These are phyloP conservation scores for Wickerhamiella infanticola DNA, from an alignment of 1,139 yeast genomes.

Conservation along the genomic window DNA sequence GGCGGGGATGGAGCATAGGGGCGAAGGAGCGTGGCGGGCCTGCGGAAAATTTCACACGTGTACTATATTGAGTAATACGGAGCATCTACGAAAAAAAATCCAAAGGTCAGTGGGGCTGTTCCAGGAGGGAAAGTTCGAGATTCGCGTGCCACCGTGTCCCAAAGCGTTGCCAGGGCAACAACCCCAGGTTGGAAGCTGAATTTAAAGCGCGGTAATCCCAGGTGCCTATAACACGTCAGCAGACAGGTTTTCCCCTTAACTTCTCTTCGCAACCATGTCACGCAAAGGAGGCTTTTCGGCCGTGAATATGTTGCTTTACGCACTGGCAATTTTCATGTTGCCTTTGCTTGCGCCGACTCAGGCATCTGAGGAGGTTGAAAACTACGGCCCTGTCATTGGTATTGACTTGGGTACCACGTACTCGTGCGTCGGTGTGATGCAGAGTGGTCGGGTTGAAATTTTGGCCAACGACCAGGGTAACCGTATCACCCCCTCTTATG, in stretches of 20 bases:
- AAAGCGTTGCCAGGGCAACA: not conserved
- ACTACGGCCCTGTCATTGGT: slow-evolving; percentile 62
- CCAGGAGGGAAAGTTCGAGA: too few species aligned
- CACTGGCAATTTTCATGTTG: slow-evolving; percentile 13
- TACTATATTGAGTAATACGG: too few species aligned
- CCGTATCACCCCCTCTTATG: slow-evolving; percentile 86
- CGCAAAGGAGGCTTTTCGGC: slow-evolving; percentile 10
- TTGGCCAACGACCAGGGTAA: slow-evolving; percentile 92
- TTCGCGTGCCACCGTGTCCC: not conserved
- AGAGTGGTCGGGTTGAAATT: slow-evolving; percentile 80
- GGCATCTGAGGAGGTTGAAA: slow-evolving; percentile 32
- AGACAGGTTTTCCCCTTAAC: not conserved
- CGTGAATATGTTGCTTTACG: slow-evolving; percentile 13
- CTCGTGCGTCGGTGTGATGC: slow-evolving; percentile 92
- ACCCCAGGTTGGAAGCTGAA: not conserved
- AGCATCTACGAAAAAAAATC: too few species aligned
- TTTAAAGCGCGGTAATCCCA: not conserved
- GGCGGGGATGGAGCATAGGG: too few species aligned
- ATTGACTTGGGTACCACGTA: slow-evolving; percentile 83
- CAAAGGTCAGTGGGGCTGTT: too few species aligned
- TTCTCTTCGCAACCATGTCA: not conserved
- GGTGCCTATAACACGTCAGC: not conserved
- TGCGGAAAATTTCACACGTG: too few species aligned
- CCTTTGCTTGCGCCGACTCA: slow-evolving; percentile 22
- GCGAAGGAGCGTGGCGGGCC: too few species aligned